These are phyloP conservation scores for Friedmanniomyces endolithicus DNA, from an alignment of 495 filamentous ascomycete genomes.

Conservation along the genomic window DNA sequence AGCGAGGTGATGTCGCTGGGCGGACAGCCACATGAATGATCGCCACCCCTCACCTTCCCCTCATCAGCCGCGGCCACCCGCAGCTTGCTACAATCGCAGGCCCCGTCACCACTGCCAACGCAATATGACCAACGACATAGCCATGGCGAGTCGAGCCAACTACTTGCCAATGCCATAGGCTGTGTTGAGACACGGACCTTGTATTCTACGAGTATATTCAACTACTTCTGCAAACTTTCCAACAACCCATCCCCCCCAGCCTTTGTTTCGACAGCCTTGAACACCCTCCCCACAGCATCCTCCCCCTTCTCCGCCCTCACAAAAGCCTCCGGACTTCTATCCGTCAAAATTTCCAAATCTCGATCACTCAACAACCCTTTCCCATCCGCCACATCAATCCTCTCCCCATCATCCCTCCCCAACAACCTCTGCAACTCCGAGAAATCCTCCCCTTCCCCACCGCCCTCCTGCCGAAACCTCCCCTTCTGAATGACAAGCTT, in stretches of 20 bases:
- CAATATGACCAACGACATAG: no score
- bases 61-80: no score
- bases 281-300: constrained; percentile 44
- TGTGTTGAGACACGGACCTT: no score
- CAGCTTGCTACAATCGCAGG: no score
- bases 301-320: constrained; percentile 58
- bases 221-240: constrained; percentile 26
- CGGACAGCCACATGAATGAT: no score
- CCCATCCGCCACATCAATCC: constrained; percentile 46
- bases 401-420: constrained; percentile 45
- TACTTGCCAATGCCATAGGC: no score
- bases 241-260: constrained; percentile 31
- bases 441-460: constrained; percentile 34
- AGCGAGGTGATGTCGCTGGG: no score
- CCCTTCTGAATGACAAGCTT: constrained; percentile 94
- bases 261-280: constrained; percentile 58
- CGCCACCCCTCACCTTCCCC: no score
- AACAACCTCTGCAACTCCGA: constrained; percentile 49
- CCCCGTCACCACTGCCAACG: no score
- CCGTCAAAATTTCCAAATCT: constrained; percentile 69
- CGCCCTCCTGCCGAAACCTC: constrained; percentile 46
- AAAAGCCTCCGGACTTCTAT: constrained; percentile 80
- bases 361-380: constrained; percentile 55
- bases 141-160: no score
- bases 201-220: no score